Evolutionary conservation across 2,329 filamentous ascomycete genomes (phyloP).

Genomic region (Scopulariopsis brevicaulis): DNA sequence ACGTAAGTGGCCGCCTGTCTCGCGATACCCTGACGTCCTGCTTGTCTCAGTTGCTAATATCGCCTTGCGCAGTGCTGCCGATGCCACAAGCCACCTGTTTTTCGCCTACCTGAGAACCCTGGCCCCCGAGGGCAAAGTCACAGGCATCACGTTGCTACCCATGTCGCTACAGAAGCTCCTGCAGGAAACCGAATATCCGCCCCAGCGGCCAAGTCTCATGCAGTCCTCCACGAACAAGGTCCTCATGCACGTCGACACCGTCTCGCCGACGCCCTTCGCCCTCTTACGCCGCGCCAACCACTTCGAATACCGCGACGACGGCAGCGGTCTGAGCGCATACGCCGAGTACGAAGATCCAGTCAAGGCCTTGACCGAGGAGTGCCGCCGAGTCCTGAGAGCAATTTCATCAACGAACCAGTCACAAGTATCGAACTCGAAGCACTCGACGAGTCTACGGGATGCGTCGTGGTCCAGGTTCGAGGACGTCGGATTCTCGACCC

Average conservation of each 20-base stretch:
- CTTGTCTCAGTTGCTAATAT: conserved; percentile 14
- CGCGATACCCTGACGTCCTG: conserved; percentile 1
- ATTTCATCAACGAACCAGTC: conserved; percentile 87
- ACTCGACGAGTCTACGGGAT: conserved; percentile 64
- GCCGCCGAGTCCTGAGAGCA: conserved; percentile 75
- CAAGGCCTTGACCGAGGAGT: conserved; percentile 83
- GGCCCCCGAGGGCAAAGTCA: conserved; percentile 66
- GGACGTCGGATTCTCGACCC: conserved; percentile 78
- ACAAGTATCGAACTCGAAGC: conserved; percentile 57
- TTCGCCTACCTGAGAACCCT: conserved; percentile 92
- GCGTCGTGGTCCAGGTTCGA: conserved; percentile 96
- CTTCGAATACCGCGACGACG: conserved; percentile 88
- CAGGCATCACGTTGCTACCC: conserved; percentile 75
- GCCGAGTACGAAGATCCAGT: conserved; percentile 85
- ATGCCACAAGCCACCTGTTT: conserved; percentile 94
- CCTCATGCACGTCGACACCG: conserved; percentile 90
- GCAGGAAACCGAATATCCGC: conserved; percentile 89
- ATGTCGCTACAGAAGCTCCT: conserved; percentile 85
- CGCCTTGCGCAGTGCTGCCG: conserved; percentile 56
- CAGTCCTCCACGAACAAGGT: conserved; percentile 78
- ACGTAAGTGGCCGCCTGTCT: conserved; percentile 33
- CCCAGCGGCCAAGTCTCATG: conserved; percentile 63
- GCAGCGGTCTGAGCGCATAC: conserved; percentile 73
- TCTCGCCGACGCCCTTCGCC: conserved; percentile 90
- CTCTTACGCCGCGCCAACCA: conserved; percentile 83